Percentiles rank a stretch among this genome's conserved stretches.
Evolutionary conservation across 225 moss, liverwort and hornwort species (phyloP).

Genomic region (Bryum argenteum): DNA sequence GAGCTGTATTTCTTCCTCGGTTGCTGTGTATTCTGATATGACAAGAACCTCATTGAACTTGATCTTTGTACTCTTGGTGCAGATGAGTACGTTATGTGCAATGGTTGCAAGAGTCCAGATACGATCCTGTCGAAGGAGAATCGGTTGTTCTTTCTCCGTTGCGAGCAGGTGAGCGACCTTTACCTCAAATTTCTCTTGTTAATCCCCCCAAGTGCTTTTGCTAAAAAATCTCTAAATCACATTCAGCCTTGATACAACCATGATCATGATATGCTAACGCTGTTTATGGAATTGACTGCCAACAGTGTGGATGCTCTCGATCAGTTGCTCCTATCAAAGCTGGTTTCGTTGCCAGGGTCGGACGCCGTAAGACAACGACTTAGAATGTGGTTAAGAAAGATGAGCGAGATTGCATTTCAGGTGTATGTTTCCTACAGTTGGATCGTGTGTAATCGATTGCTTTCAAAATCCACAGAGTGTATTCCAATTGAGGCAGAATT

Average conservation of each 20-base stretch:
- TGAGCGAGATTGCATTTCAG: constrained; percentile 20
- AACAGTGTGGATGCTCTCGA: constrained; percentile 91
- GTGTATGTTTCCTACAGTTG: constrained; percentile 27
- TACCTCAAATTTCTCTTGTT: neutral
- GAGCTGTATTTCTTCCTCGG: neutral
- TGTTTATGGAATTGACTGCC: constrained; percentile 24
- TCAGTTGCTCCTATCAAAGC: constrained; percentile 94
- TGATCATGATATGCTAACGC: neutral
- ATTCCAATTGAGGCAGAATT: constrained; percentile 24
- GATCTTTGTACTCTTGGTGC: constrained; percentile 13
- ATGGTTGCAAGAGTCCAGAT: constrained; percentile 94
- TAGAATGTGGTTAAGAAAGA: constrained; percentile 37
- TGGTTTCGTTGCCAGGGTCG: constrained; percentile 91
- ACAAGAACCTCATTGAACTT: constrained; percentile 1
- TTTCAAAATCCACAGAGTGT: constrained; percentile 32
- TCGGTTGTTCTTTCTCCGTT: constrained; percentile 89
- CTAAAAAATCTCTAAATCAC: neutral
- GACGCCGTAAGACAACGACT: constrained; percentile 80
- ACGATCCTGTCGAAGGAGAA: constrained; percentile 85
- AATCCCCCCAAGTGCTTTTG: too few relatives aligned
- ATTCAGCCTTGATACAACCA: neutral
- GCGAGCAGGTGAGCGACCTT: constrained; percentile 70
- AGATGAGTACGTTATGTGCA: constrained; percentile 98
- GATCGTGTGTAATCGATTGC: constrained; percentile 31
- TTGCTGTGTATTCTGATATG: neutral